Conservation (phyloP, 1,284 basidiomycete genomes). For the Cryptococcus sp. region DNA sequence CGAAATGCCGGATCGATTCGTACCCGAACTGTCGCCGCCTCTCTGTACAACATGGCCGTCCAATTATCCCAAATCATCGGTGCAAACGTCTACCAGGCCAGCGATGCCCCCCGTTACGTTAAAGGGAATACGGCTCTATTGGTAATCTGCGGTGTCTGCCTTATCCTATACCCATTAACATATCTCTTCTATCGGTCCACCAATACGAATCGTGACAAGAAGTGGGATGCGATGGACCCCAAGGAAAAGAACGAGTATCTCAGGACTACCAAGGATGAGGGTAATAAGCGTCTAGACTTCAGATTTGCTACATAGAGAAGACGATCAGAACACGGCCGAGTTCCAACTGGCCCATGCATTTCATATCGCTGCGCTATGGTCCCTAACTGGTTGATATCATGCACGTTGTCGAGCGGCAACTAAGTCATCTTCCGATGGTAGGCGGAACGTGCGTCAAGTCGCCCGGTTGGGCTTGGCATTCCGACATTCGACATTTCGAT, state of each 20-base stretch:
- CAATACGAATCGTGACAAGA: not conserved
- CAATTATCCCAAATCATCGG: slow-evolving; percentile 31
- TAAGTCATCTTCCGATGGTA: too few relatives aligned
- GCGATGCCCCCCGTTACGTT: slow-evolving; percentile 16
- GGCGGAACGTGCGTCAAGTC: too few relatives aligned
- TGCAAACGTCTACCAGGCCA: slow-evolving; percentile 20
- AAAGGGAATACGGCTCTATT: slow-evolving; percentile 26
- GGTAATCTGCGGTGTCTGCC: slow-evolving; percentile 4
- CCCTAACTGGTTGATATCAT: too few relatives aligned
- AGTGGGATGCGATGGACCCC: not conserved
- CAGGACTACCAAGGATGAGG: slow-evolving; percentile 19
- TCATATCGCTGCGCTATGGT: too few relatives aligned
- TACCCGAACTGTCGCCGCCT: slow-evolving; percentile 27
- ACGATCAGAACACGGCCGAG: too few relatives aligned
- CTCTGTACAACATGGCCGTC: slow-evolving; percentile 33
- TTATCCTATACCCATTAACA: not conserved
- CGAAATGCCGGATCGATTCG: slow-evolving; percentile 23
- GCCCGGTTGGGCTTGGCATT: too few relatives aligned
- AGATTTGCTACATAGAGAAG: too few relatives aligned
- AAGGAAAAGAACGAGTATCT: slow-evolving; percentile 19
- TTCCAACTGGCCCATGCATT: too few relatives aligned
- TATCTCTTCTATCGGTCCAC: not conserved
- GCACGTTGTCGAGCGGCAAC: too few relatives aligned
- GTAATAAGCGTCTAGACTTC: not conserved
- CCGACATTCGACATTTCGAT: too few relatives aligned